Conservation (phyloP, 805 yeast genomes). For the Nakazawaea holstii region DNA sequence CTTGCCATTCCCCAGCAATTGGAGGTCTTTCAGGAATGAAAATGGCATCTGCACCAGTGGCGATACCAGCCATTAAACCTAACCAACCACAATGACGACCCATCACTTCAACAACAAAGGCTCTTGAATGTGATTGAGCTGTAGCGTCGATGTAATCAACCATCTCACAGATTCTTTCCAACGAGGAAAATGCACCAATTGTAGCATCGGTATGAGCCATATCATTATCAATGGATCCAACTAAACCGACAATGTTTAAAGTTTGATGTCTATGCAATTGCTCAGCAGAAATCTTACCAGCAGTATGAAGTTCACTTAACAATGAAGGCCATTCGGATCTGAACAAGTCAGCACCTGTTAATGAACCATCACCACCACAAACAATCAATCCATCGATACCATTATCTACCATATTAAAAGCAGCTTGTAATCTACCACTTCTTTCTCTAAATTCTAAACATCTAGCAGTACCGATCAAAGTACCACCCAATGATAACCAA, state of each 20-base stretch:
- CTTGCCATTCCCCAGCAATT: constrained; percentile 66
- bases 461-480: constrained; percentile 94
- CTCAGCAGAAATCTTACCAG: constrained; percentile 49
- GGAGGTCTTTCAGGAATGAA: constrained; percentile 95
- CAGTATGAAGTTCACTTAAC: constrained; percentile 60
- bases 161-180: constrained; percentile 88
- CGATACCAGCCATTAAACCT: constrained; percentile 94
- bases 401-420: constrained; percentile 73
- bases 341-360: constrained; percentile 95
- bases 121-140: constrained; percentile 94
- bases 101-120: constrained; percentile 98
- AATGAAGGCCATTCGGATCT: constrained; percentile 93
- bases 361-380: constrained; percentile 98
- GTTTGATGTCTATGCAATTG: constrained; percentile 59
- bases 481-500: constrained; percentile 89
- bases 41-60: constrained; percentile 92
- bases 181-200: constrained; percentile 91
- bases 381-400: constrained; percentile 95
- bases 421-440: constrained; percentile 77
- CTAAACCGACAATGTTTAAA: constrained; percentile 87
- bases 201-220: constrained; percentile 97
- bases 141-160: constrained; percentile 97
- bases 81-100: constrained; percentile 99
- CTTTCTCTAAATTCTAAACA: constrained; percentile 82
- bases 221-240: constrained; percentile 97